Percentiles rank a stretch among this genome's conserved stretches.
Evolutionary conservation across 1,284 basidiomycete species (phyloP).

Genomic region (Malassezia pachydermatis): DNA sequence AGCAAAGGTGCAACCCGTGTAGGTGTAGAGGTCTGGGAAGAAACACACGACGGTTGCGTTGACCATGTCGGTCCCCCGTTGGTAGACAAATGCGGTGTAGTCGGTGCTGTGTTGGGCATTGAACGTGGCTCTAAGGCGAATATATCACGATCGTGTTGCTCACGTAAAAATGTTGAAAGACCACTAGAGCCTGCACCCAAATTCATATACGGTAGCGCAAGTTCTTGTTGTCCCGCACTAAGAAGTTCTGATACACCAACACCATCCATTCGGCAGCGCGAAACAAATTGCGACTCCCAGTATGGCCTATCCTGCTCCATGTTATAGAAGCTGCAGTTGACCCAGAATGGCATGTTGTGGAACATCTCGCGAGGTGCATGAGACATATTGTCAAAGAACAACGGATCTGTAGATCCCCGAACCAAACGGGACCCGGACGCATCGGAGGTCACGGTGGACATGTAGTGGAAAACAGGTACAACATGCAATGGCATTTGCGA

Average conservation of each 20-base stretch:
- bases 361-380: constrained; percentile 20
- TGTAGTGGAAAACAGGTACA: constrained; percentile 51
- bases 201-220: constrained; percentile 36
- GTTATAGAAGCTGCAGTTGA: constrained; percentile 48
- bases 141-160: constrained; percentile 37
- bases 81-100: not conserved
- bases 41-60: no score
- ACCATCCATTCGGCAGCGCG: constrained; percentile 47
- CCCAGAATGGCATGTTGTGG: constrained; percentile 45
- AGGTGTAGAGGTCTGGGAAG: no score
- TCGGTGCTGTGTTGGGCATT: no score
- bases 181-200: constrained; percentile 19
- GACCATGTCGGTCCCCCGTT: no score
- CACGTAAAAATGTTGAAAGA: constrained; percentile 19
- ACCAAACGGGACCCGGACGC: constrained; percentile 14
- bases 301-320: constrained; percentile 45
- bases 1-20: no score
- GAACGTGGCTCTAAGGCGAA: no score
- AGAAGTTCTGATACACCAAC: constrained; percentile 46
- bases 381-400: constrained; percentile 13
- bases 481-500: constrained; percentile 86
- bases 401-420: constrained; percentile 1
- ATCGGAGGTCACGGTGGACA: constrained; percentile 21
- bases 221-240: constrained; percentile 41
- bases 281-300: constrained; percentile 43